Evolutionary conservation across 352 stramenopile genomes (phyloP).

Genomic region (Phytophthora chlamydospora): DNA sequence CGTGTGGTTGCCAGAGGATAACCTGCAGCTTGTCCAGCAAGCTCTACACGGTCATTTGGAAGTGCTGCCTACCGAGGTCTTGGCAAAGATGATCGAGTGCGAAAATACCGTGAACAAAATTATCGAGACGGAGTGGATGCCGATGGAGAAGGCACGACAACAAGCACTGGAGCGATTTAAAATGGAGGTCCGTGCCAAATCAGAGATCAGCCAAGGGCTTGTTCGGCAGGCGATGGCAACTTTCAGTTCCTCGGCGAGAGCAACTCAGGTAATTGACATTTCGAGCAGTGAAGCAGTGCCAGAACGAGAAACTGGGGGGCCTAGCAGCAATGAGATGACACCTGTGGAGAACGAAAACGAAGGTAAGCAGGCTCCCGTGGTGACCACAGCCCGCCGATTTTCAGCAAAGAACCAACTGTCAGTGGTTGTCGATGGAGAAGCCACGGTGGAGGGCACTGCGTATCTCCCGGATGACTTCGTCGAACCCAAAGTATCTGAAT

Average conservation of each 20-base stretch:
- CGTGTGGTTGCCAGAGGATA: conserved; percentile 46
- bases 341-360: conserved; percentile 1
- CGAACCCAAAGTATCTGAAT: background rate
- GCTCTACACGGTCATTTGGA: conserved; percentile 67
- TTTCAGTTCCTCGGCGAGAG: conserved; percentile 8
- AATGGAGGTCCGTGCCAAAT: conserved; percentile 37
- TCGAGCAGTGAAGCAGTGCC: conserved; percentile 2
- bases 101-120: conserved; percentile 52
- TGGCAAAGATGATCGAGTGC: conserved; percentile 61
- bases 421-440: conserved; percentile 26
- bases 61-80: conserved; percentile 55
- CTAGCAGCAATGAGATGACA: background rate
- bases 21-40: conserved; percentile 57
- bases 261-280: background rate
- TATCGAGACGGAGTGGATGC: conserved; percentile 65
- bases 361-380: background rate
- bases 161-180: conserved; percentile 53
- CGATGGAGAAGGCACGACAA: conserved; percentile 55
- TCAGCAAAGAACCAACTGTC: conserved; percentile 35
- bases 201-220: conserved; percentile 49
- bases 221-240: conserved; percentile 57
- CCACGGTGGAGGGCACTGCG: background rate
- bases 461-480: conserved; percentile 7
- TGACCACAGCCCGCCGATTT: conserved; percentile 20
- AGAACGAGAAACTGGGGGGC: background rate